Base-by-base conservation (phyloP, 345 rosid species). In the Geranium brycei region DNA sequence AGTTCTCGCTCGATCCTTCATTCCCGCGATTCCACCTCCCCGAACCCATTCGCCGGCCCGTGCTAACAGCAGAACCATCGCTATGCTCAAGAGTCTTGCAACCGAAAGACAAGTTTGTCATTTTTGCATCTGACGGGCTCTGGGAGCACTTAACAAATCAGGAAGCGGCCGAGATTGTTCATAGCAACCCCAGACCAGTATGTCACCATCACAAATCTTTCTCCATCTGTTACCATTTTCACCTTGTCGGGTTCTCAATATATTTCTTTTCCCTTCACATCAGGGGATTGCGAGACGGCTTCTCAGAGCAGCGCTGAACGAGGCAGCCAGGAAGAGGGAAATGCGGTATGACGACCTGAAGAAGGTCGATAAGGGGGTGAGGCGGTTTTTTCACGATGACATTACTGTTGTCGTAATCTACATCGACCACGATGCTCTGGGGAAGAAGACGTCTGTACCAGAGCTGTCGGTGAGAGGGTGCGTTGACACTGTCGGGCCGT, bases 61-160 rank as follows among this genome's bases (percentile, higher is more conserved):
- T 86, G 61, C 77, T 93, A 62, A 73, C 90, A 65, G 88, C 99
- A 59, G 91, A 85, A 62, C 99, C 97, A 40, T 78, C 86, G 6
- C 58, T 87, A 59, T 74, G 58, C 71, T 65, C 85, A 8, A 85
- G 99, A 78, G 82, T 64, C 17, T 68, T 93, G 58, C 83, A 66
- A 69, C 80, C 91, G 40, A 81, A 62, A n/a, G 97, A 93, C 57
- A 87, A 79, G 64, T 90, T 93, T 74, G 73, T 90, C 62, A 88
- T 93, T 69, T 90, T 93, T 62, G 99, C 99, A 32, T 93, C 99
- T 12, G 97, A 93, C 76, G 99, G 99, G 17, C 87, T 93, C 5
- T 93, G 97, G 97, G 99, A 87, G 57, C 86, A 83, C 56, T 65
- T 93, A 71, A 71, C 82, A 13, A 93, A 93, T 77, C 88, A 93